A percentile compares a stretch with the other conserved stretches of the same genome.
Evolutionary conservation across 208 protist genomes (phyloP).

Genomic region (Herpetomonas samuelpessoai): DNA sequence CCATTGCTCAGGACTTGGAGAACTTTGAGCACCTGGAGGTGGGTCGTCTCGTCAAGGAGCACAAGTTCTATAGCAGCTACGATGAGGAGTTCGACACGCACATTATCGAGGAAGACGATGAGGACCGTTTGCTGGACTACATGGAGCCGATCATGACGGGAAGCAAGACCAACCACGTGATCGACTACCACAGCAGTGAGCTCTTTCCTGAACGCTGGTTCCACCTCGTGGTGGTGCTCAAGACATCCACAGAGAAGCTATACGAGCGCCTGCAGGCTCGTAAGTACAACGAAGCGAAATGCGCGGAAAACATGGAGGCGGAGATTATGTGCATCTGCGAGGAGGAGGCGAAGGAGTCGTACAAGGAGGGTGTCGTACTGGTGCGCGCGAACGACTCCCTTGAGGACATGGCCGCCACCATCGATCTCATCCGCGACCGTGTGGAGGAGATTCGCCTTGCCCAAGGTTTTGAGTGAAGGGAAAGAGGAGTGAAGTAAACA

Average conservation of each 20-base stretch:
- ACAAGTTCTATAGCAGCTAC: constrained; percentile 90
- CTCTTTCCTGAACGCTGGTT: constrained; percentile 98
- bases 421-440: constrained; percentile 59
- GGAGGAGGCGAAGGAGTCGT: constrained; percentile 94
- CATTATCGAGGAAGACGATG: constrained; percentile 95
- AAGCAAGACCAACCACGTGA: constrained; percentile 83
- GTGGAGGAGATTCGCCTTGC: constrained; percentile 47
- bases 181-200: constrained; percentile 97
- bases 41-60: constrained; percentile 89
- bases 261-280: constrained; percentile 91
- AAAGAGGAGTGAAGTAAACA: no score
- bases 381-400: constrained; percentile 89
- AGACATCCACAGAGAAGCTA: constrained; percentile 87
- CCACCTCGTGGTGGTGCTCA: constrained; percentile 95
- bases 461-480: constrained; percentile 22
- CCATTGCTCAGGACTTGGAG: constrained; percentile 66
- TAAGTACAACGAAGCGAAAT: constrained; percentile 92
- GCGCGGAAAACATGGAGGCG: constrained; percentile 96
- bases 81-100: constrained; percentile 93
- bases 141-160: constrained; percentile 91
- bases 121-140: constrained; percentile 91
- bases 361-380: constrained; percentile 88
- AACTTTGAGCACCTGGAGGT: constrained; percentile 88
- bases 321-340: constrained; percentile 97
- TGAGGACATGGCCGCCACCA: constrained; percentile 92